A percentile compares a stretch with the other conserved stretches of the same genome.
These are phyloP conservation scores for Fusarium heterosporum DNA, from an alignment of 2,329 filamentous ascomycete genomes.

Conservation along the genomic window DNA sequence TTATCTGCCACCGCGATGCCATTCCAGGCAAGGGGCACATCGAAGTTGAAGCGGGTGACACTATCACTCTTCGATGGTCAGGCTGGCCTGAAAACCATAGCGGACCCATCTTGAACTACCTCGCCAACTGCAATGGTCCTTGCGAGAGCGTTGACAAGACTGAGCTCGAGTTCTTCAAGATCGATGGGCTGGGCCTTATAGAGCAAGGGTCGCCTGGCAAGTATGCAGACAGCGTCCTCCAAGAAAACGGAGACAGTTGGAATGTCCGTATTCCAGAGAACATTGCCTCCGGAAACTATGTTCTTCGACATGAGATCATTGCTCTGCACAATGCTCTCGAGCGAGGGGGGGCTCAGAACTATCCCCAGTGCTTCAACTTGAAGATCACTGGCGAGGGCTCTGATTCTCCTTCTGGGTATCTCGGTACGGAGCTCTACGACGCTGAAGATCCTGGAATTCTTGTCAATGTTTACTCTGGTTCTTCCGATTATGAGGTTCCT, in stretches of 20 bases:
- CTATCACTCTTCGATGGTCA: slow-evolving; percentile 61
- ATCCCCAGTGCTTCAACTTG: slow-evolving; percentile 65
- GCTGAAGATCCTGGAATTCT: slow-evolving; percentile 51
- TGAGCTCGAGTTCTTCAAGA: slow-evolving; percentile 60
- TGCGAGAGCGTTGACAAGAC: slow-evolving; percentile 58
- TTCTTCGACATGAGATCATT: slow-evolving; percentile 67
- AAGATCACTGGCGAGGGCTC: slow-evolving; percentile 58
- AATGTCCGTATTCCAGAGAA: slow-evolving; percentile 61
- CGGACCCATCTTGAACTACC: slow-evolving; percentile 60
- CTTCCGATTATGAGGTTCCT: slow-evolving; percentile 49
- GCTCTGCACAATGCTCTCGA: slow-evolving; percentile 62
- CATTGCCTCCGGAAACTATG: slow-evolving; percentile 64
- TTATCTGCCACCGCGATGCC: slow-evolving; percentile 61
- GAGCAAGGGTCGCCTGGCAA: slow-evolving; percentile 52
- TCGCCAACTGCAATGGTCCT: slow-evolving; percentile 58
- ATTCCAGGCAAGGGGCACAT: slow-evolving; percentile 56
- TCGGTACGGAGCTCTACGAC: slow-evolving; percentile 54
- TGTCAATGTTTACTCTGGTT: slow-evolving; percentile 51
- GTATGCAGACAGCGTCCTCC: slow-evolving; percentile 59
- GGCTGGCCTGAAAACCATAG: slow-evolving; percentile 62
- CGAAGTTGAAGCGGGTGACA: slow-evolving; percentile 58
- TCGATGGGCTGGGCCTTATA: slow-evolving; percentile 56
- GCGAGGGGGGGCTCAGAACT: slow-evolving; percentile 60
- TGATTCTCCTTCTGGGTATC: slow-evolving; percentile 49
- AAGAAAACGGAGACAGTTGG: slow-evolving; percentile 64